phyloP scores from a whole-genome alignment of 352 stramenopile genomes.

The Pythium plurisporium region DNA sequence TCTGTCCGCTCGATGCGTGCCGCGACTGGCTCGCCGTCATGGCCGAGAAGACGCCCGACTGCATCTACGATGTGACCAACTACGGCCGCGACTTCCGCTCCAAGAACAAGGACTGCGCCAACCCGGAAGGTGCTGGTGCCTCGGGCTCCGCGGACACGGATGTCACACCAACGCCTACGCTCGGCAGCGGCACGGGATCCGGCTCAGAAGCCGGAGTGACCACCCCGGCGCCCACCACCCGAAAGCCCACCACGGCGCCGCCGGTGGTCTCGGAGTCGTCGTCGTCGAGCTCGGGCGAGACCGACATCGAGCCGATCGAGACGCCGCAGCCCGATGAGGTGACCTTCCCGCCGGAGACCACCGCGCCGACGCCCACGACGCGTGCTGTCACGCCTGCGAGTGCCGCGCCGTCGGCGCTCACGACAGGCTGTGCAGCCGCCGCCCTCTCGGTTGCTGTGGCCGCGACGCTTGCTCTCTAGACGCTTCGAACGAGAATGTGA shows the following conservation, averaged over 20 bases:
- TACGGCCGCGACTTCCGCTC: conserved; percentile 37
- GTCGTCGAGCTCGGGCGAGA: conserved; percentile 4
- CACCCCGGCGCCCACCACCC: conserved; percentile 7
- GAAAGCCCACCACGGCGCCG: not conserved
- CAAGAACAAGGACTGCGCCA: conserved; percentile 45
- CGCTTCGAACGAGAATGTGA: no score
- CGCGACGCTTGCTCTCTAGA: conserved; percentile 3
- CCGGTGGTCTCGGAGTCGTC: not conserved
- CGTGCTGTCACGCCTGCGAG: not conserved
- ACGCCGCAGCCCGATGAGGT: not conserved
- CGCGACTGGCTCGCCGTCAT: conserved; percentile 52
- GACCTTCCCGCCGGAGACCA: conserved; percentile 13
- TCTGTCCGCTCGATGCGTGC: conserved; percentile 54
- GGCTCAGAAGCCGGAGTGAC: conserved; percentile 14
- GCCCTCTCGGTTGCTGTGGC: not conserved
- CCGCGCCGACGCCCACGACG: conserved; percentile 4
- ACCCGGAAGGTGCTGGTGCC: not conserved
- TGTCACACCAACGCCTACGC: no score
- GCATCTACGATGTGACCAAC: conserved; percentile 65
- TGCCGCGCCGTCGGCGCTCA: not conserved
- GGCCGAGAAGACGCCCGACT: conserved; percentile 44
- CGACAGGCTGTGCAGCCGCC: not conserved
- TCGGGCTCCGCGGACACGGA: not conserved
- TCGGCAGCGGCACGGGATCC: conserved; percentile 1
- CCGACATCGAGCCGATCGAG: conserved; percentile 13